These are phyloP conservation scores for Sphaerostilbella broomeana DNA, from an alignment of 2,329 filamentous ascomycete species.

Conservation along the genomic window DNA sequence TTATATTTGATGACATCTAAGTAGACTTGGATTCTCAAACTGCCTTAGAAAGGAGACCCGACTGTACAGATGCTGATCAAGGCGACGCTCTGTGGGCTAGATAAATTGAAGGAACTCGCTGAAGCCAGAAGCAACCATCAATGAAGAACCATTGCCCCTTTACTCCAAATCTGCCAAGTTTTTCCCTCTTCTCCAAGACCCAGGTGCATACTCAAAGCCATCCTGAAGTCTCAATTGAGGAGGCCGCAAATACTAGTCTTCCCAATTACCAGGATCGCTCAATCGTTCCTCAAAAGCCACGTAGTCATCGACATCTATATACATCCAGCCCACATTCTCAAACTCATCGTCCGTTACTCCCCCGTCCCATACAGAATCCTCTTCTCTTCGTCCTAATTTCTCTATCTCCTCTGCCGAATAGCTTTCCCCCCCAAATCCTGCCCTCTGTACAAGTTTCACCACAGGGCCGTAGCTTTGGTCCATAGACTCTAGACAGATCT, in stretches of 20 bases:
- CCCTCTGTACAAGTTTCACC: slow-evolving; percentile 5
- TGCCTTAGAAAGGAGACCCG: no score
- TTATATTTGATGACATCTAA: no score
- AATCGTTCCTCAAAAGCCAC: slow-evolving; percentile 3
- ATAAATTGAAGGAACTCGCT: no score
- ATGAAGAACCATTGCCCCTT: no score
- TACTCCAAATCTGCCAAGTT: no score
- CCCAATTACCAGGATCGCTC: slow-evolving; percentile 1
- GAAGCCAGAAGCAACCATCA: no score
- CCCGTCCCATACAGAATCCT: slow-evolving; percentile 4
- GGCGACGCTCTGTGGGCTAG: no score
- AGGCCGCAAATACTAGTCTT: slow-evolving; percentile 5
- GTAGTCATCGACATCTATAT: slow-evolving; percentile 5
- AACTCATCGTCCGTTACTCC: slow-evolving; percentile 5
- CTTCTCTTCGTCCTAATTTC: background rate
- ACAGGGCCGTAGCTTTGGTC: slow-evolving; percentile 1
- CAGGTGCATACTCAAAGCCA: slow-evolving; percentile 2
- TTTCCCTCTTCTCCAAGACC: no score
- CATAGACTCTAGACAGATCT: slow-evolving; percentile 9
- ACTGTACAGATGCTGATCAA: no score
- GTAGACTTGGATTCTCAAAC: no score
- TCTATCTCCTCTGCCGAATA: background rate
- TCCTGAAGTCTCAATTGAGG: background rate
- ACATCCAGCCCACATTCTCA: slow-evolving; percentile 11
- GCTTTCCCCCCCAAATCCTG: background rate